These are phyloP conservation scores for Eimeria mitis DNA, from an alignment of 169 alveolate species.

Conservation along the genomic window DNA sequence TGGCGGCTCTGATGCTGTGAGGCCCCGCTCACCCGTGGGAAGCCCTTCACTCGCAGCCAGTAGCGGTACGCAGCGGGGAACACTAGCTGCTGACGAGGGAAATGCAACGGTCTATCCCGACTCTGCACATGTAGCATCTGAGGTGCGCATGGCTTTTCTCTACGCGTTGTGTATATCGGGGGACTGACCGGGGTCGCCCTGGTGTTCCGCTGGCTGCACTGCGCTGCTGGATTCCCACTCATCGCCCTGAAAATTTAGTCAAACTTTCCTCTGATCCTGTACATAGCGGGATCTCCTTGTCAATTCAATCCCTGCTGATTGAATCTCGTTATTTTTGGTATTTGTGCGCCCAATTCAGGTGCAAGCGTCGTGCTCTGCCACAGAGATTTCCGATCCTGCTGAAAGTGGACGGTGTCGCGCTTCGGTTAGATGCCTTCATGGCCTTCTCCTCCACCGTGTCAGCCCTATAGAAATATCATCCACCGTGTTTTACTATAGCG, in stretches of 20 bases:
- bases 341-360: background rate
- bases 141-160: slow-evolving; percentile 10
- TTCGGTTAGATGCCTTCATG: background rate
- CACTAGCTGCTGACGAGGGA: slow-evolving; percentile 2
- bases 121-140: background rate
- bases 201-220: background rate
- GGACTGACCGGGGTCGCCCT: background rate
- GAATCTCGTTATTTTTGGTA: background rate
- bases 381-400: slow-evolving; percentile 6
- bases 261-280: background rate
- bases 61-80: slow-evolving; percentile 29
- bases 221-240: slow-evolving; percentile 1
- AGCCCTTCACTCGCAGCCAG: slow-evolving; percentile 4
- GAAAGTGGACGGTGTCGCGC: background rate
- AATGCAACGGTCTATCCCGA: background rate
- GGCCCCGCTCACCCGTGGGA: slow-evolving; percentile 5
- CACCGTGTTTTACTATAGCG: background rate
- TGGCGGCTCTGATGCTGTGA: slow-evolving; percentile 5
- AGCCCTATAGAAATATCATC: background rate
- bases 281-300: background rate
- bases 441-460: slow-evolving; percentile 36
- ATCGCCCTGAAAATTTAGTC: background rate
- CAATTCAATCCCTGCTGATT: too few relatives aligned
- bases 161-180: background rate
- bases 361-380: background rate